Percentiles rank a stretch among this genome's conserved stretches.
Evolutionary conservation across 2,329 filamentous ascomycete genomes (phyloP).

Genomic region (Myriosclerotinia curreyana): DNA sequence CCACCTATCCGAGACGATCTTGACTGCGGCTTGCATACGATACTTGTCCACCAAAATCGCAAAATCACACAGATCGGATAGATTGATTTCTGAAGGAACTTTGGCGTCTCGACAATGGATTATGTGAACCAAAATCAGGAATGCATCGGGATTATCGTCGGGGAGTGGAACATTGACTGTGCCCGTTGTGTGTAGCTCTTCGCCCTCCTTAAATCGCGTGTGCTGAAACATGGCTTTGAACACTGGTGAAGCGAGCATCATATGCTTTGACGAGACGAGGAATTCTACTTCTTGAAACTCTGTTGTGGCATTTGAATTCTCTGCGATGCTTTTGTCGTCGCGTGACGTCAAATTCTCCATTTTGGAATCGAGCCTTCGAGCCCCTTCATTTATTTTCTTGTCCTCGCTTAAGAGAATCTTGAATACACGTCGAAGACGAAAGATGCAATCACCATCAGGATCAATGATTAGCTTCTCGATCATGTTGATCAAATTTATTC

Average conservation of each 20-base stretch:
- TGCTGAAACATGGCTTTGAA: slow-evolving; percentile 1
- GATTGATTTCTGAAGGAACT: not conserved
- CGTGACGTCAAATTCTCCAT: too few relatives aligned
- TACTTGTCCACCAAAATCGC: not conserved
- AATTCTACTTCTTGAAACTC: not conserved
- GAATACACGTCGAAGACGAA: not conserved
- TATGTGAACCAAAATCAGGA: not conserved
- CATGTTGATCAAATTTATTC: not conserved
- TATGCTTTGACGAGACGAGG: slow-evolving; percentile 3
- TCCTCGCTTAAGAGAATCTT: not conserved
- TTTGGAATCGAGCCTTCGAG: not conserved
- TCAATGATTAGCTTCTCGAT: not conserved
- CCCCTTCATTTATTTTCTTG: not conserved
- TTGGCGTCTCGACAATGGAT: not conserved
- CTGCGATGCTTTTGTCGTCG: not conserved
- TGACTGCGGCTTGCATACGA: not conserved
- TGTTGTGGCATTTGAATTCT: not conserved
- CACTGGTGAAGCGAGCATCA: slow-evolving; percentile 1
- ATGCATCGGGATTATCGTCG: slow-evolving; percentile 2
- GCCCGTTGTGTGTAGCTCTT: not conserved
- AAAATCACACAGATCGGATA: not conserved
- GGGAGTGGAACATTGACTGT: not conserved
- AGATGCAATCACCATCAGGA: slow-evolving; percentile 8
- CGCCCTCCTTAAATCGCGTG: not conserved
- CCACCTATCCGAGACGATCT: not conserved